Evolutionary conservation across 177 flowering plant species (phyloP), one percentile per base, ranked within the genome.

Genomic region (Vitis hybrid): DNA sequence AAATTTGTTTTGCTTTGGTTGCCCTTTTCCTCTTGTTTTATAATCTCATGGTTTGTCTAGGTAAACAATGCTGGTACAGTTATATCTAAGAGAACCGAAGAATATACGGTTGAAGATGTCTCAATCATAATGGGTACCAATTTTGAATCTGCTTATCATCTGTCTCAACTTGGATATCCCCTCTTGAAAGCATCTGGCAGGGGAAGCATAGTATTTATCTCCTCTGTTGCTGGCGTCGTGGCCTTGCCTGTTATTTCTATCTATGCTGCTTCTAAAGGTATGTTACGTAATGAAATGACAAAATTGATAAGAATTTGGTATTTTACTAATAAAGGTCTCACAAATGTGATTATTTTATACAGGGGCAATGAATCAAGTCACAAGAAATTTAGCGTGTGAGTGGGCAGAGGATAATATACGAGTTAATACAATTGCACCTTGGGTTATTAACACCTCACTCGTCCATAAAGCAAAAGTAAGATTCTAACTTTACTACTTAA

Each of bases 391-490:
- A 63, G 86, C 86, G 5, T 83, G 82, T 50, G 82, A 80, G 58
- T 83, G 86, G 86, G 86, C 81, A 48, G 78, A 81, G 66, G 86
- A 83, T 59, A 71, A 71, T 11, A 83, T 83, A 33, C 74, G 82
- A 0, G 61, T 62, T 16, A 83, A 83, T 56, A n/a, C 74, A 0
- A 76, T 83, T 61, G 77, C 82, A 11, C 86, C 86, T 1, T 69
- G 82, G 78, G 50, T 26, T 22, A 73, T 68, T 58, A 69, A 53
- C 64, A 83, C 84, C 55, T 49, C 79, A 13, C 67, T 82, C 10
- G 33, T 75, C 10, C 66, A 79, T 8, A 10, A 19, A 11, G 55
- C 15, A 14, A 13, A 3, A 11, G 71, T 68, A 68, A 19, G 7
- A 16, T 6, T n/a, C 26, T 11, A 52, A 55, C 4, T 26, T n/a